Conservation (phyloP, 108 stramenopile species). For the Discostella pseudostelligera region DNA sequence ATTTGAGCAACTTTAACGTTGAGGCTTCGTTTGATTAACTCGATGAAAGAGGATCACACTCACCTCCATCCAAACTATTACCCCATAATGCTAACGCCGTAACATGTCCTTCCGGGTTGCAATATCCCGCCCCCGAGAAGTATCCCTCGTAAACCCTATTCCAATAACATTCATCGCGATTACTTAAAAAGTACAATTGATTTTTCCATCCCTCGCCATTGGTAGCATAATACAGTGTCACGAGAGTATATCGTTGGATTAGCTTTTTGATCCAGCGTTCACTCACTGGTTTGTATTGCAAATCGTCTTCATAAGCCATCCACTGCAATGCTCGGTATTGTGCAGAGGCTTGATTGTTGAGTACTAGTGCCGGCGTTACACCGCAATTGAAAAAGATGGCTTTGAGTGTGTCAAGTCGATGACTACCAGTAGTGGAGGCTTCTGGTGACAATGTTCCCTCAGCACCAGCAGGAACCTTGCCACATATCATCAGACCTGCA, state of each 20-base stretch:
- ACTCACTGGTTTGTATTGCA: constrained; percentile 16
- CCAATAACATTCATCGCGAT: constrained; percentile 42
- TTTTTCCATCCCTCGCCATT: constrained; percentile 32
- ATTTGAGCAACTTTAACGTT: no score
- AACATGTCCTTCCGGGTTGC: constrained; percentile 30
- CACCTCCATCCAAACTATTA: constrained; percentile 32
- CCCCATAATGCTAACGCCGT: constrained; percentile 40
- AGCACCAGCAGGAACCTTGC: background rate
- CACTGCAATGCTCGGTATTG: constrained; percentile 36
- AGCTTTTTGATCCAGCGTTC: constrained; percentile 27
- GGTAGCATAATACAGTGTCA: constrained; percentile 39
- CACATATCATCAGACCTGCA: background rate
- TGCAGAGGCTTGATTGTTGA: constrained; percentile 26
- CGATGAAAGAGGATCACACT: no score
- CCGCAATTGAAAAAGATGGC: constrained; percentile 14
- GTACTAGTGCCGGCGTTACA: constrained; percentile 9
- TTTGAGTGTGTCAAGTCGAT: constrained; percentile 24
- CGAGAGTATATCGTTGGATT: constrained; percentile 41
- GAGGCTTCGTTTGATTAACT: no score
- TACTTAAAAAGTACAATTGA: constrained; percentile 26
- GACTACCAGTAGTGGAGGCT: background rate
- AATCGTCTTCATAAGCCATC: constrained; percentile 40
- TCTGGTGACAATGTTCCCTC: constrained; percentile 8
- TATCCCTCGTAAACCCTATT: constrained; percentile 22
- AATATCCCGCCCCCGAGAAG: constrained; percentile 36